Evolutionary conservation across 768 basidiomycete genomes (phyloP), one percentile per base, ranked within the genome.

Genomic region (Naganishia randhawae): DNA sequence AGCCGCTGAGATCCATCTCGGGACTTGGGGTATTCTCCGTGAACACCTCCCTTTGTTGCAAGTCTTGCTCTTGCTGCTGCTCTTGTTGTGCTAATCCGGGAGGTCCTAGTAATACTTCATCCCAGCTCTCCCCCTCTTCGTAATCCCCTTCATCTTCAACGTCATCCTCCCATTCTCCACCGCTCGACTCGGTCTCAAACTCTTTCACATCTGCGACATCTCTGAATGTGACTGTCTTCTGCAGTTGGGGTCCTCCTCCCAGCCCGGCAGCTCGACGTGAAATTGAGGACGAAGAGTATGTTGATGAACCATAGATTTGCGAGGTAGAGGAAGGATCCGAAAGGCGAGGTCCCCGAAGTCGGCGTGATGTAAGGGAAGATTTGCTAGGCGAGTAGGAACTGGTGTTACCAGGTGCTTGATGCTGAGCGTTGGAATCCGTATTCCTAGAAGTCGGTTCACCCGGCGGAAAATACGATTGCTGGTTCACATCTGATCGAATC

Each of bases 181-280:
- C 75, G 7, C 73, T 69, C 31, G 70, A 72, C 61, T 75, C 72
- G 7, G 61, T 65, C 50, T 79, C 77, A 61, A 78, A 79, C 66
- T 79, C 78, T 62, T 78, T 78, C 65, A 79, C 78, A 57, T 79
- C 75, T 9, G 78, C 77, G 0, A 77, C 73, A 32, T 65, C 68
- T 62, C 76, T 74, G 65, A 78, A 79, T 11, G 78, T 79, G 32
- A 79, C 78, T 1, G 77, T 78, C 63, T 79, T 79, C 13, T 25
- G 29, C 32, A 64, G 31, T 31, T 50, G 52, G 16, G 50, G 53
- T 13, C 54, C 54, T 35, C 42, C 55, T 39, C 67, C 57, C 10
- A 50, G 25, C 10, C 54, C 35, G n/a, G 25, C 50, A 27, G 54
- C 13, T 14, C 54, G 31, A 31, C 57, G 35, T 13, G 55, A 45